phyloP scores from a whole-genome alignment of 2,329 filamentous ascomycete species.

The Lanzia echinophila region DNA sequence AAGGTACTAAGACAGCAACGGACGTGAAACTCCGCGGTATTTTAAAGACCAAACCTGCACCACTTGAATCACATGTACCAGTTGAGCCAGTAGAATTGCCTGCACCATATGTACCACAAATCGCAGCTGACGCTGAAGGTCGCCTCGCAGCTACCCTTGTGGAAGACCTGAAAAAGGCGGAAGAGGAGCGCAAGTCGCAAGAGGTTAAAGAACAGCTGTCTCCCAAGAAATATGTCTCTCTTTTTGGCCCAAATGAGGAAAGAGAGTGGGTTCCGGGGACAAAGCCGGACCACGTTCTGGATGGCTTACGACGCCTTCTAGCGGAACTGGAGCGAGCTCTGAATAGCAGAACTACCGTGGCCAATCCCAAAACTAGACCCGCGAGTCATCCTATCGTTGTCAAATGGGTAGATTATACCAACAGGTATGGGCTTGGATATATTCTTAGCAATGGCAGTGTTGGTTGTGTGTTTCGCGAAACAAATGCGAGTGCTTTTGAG shows the following conservation, averaged over 20 bases:
- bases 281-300: conserved; percentile 51
- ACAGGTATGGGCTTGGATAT: conserved; percentile 79
- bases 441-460: conserved; percentile 77
- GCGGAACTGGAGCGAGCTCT: conserved; percentile 55
- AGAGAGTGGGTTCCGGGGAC: conserved; percentile 45
- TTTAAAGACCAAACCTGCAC: conserved; percentile 13
- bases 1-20: background rate
- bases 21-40: conserved; percentile 16
- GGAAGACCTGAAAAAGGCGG: conserved; percentile 21
- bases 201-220: conserved; percentile 36
- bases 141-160: conserved; percentile 28
- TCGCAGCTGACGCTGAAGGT: conserved; percentile 24
- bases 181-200: conserved; percentile 16
- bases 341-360: conserved; percentile 56
- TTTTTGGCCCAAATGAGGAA: conserved; percentile 51
- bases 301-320: conserved; percentile 50
- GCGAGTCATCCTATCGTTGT: conserved; percentile 57
- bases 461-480: conserved; percentile 58
- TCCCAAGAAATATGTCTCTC: conserved; percentile 22
- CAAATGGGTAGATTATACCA: conserved; percentile 86
- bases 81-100: conserved; percentile 3
- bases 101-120: conserved; percentile 12
- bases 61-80: conserved; percentile 6
- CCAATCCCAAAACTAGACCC: conserved; percentile 48
- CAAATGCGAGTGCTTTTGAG: conserved; percentile 40